Evolutionary conservation across 2,329 filamentous ascomycete genomes (phyloP), one percentile per base, ranked within the genome.

Genomic region (Arthroderma sp.): DNA sequence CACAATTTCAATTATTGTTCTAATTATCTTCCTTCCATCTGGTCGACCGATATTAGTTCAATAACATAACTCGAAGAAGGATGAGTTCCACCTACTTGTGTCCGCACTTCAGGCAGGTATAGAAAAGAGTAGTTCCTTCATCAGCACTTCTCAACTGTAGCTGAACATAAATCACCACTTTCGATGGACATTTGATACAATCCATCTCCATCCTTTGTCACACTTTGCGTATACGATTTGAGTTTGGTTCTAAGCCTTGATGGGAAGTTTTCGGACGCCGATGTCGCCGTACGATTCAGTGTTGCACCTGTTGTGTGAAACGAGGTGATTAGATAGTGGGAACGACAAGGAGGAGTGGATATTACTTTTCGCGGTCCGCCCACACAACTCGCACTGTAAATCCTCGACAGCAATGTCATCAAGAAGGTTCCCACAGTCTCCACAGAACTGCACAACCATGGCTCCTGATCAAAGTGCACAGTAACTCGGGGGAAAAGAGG

Each of bases 121-220:
- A 93, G 56, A 93, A 88, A 47, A 91, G 77, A 0, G 86, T 93
- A 48, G 80, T 84, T 39, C 87, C 87, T 75, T 94, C 87, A 64
- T 94, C 87, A 38, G 87, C 87, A 68, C 85, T 78, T 54, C 87
- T 78, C 54, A 93, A 68, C 62, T 94, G 87, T 51, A 49, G 42
- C 42, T 54, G 43, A 37, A 41, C 28, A 44, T 47, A 54, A 30
- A 45, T 50, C 7, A 52, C 48, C 38, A 52, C 43, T 27, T 50
- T 50, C 11, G 50, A 42, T n/a, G 45, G 38, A 31, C 53, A 54
- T 38, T 52, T 46, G 5, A 43, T 39, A 42, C 48, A 54, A 29
- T 50, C 45, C 22, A 53, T 34, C 31, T 48, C 42, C 11, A 51
- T 52, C n/a, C 15, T 22, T 5, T 40, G 42, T 3, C 42, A 36